Conservation (phyloP, 768 basidiomycete species). For the Termitomyces sp. region DNA sequence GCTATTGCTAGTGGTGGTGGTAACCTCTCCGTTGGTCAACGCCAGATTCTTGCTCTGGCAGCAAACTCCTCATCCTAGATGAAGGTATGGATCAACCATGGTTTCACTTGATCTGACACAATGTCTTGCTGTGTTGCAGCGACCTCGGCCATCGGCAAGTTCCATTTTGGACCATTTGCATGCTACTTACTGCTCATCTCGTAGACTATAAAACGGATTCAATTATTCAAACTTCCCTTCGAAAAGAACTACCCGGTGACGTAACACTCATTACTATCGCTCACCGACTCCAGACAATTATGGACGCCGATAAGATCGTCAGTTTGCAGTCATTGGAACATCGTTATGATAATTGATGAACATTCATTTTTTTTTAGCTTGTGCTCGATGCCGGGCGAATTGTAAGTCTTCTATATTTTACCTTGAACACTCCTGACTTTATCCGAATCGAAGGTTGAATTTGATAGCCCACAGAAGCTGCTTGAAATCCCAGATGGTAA, state of each 20-base stretch:
- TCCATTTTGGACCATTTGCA: not conserved
- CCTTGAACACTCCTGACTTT: not conserved
- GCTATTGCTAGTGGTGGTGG: slow-evolving; percentile 47
- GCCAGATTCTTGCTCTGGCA: slow-evolving; percentile 65
- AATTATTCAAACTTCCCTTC: slow-evolving; percentile 65
- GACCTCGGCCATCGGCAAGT: slow-evolving; percentile 43
- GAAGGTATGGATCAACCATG: slow-evolving; percentile 34
- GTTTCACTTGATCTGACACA: slow-evolving; percentile 26
- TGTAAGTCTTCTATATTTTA: slow-evolving; percentile 21
- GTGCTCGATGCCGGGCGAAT: slow-evolving; percentile 52
- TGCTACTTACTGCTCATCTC: not conserved
- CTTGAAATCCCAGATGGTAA: slow-evolving; percentile 46
- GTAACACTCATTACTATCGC: slow-evolving; percentile 64
- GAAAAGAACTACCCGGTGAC: slow-evolving; percentile 54
- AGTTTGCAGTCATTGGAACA: slow-evolving; percentile 15
- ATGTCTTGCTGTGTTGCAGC: slow-evolving; percentile 22
- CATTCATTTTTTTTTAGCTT: slow-evolving; percentile 25
- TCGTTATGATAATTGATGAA: not conserved
- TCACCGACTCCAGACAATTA: slow-evolving; percentile 63
- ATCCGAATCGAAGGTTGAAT: slow-evolving; percentile 34
- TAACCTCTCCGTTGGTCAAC: slow-evolving; percentile 74
- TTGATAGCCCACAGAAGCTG: slow-evolving; percentile 44
- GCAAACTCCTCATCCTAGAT: slow-evolving; percentile 56
- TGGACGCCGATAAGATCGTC: slow-evolving; percentile 57
- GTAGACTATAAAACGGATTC: slow-evolving; percentile 60